Evolutionary conservation across 192 early-diverging fungal species (phyloP).

Genomic region (Podila epicladia): DNA sequence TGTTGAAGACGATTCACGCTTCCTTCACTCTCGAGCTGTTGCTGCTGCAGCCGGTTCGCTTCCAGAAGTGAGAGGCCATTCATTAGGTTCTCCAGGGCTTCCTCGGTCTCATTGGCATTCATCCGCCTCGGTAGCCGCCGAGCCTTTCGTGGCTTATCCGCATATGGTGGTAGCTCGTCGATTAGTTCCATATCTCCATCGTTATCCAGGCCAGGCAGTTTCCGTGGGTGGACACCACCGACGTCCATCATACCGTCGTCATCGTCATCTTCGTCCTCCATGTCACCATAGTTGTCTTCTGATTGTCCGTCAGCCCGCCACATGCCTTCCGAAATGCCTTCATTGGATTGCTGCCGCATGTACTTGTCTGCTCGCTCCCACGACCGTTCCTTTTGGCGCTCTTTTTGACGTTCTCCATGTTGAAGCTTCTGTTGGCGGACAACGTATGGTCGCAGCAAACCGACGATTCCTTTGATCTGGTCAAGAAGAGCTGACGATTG

Average conservation of each 20-base stretch:
- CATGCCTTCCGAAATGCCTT: background rate
- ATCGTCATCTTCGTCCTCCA: conserved; percentile 38
- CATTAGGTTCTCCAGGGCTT: conserved; percentile 36
- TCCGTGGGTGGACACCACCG: background rate
- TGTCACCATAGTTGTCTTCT: conserved; percentile 35
- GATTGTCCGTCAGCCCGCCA: conserved; percentile 33
- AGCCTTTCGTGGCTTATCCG: background rate
- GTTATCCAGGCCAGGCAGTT: background rate
- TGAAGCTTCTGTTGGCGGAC: conserved; percentile 40
- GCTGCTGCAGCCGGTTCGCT: conserved; percentile 28
- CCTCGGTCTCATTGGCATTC: conserved; percentile 40
- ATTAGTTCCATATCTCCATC: conserved; percentile 32
- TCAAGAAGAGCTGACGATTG: conserved; percentile 30
- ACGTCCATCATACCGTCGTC: conserved; percentile 10
- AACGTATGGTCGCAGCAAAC: conserved; percentile 40
- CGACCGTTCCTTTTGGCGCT: conserved; percentile 33
- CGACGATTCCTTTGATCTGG: conserved; percentile 43
- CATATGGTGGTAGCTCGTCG: background rate
- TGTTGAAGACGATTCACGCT: background rate
- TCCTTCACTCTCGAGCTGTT: conserved; percentile 6
- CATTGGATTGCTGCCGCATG: conserved; percentile 18
- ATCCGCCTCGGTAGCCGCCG: conserved; percentile 6
- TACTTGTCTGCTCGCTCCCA: conserved; percentile 49
- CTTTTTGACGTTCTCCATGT: conserved; percentile 35
- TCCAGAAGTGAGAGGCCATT: conserved; percentile 40